Base-by-base conservation (phyloP, 768 basidiomycete species). In the Coprinopsis sp. region DNA sequence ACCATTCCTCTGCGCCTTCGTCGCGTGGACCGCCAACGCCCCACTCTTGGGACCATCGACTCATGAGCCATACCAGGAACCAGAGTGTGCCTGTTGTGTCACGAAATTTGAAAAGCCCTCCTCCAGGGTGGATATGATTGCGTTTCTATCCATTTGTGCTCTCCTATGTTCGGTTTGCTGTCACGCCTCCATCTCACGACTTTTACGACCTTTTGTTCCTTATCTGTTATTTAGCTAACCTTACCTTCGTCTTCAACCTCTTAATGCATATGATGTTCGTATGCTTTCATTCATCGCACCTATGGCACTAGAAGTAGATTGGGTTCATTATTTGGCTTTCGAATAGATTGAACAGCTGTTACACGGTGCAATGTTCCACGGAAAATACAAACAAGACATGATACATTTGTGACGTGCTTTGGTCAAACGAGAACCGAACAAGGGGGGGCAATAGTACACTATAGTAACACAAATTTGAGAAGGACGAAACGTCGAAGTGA, bases 1-100 rank as follows among this genome's bases (percentile, higher is more conserved):
- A 43, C 28, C 47, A 39, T 4, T 31, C 47, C 6, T 33, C 47
- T 27, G 19, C 46, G 4, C 33, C 37, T 16, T 6, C 24, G 19
- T 27, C 41, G 18, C 39, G 39, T 6, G 25, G 30, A 8, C 68
- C 67, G 21, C 69, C 71, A 3, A 75, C 73, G 12, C 74, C 75
- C 22, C 67, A 72, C 40, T 73, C 72, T n/a, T 70, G 68, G 68
- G 66, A 68, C 13, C 64, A 61, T 18, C 14, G 37, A 6, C 25
- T 21, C 12, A 56, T 61, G 42, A 57, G 57, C 28, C 59, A 46
- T 29, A 19, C 29, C 18, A 38, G 47, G 7, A 49, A 43, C 34
- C 12, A 23, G 13, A 51, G 48, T n/a, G 58, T 64, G 22, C 65
- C 73, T 7, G 19, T n/a, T n/a, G n/a, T 28, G 12, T 16, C 24